Evolutionary conservation across 2,329 filamentous ascomycete genomes (phyloP).

Genomic region (Colletotrichum shisoi): DNA sequence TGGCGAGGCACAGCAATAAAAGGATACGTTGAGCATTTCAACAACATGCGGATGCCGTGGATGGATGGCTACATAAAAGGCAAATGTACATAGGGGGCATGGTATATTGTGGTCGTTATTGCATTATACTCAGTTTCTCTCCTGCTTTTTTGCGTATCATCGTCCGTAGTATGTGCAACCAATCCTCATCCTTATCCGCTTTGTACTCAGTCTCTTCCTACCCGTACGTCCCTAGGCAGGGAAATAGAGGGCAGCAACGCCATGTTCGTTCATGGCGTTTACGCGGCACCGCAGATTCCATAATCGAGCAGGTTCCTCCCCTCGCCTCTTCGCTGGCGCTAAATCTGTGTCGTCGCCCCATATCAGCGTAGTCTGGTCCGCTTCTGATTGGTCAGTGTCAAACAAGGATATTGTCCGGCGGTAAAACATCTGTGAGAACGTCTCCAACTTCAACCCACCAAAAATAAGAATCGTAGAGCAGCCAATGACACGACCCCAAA

Average conservation of each 20-base stretch:
- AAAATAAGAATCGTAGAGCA: neutral
- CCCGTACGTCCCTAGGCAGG: neutral
- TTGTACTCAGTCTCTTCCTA: no score
- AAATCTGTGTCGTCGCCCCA: conserved; percentile 12
- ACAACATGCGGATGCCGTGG: no score
- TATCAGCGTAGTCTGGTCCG: neutral
- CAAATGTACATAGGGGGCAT: no score
- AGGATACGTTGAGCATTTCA: neutral
- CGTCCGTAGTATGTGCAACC: neutral
- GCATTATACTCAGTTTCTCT: neutral
- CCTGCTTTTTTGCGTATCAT: no score
- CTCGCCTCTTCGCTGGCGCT: conserved; percentile 25
- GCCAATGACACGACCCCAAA: conserved; percentile 17
- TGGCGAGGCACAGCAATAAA: neutral
- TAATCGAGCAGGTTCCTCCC: conserved; percentile 10
- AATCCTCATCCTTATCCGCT: neutral
- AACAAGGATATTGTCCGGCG: conserved; percentile 15
- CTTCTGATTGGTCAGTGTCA: conserved; percentile 9
- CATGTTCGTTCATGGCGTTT: neutral
- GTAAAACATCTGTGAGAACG: conserved; percentile 13
- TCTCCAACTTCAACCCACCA: conserved; percentile 14
- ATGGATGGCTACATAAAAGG: no score
- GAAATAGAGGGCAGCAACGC: neutral
- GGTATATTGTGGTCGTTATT: neutral
- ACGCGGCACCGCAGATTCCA: conserved; percentile 6